A percentile compares a stretch with the other conserved stretches of the same genome.
phyloP scores from a whole-genome alignment of 1,139 yeast species.

The Geotrichum histeridarum region DNA sequence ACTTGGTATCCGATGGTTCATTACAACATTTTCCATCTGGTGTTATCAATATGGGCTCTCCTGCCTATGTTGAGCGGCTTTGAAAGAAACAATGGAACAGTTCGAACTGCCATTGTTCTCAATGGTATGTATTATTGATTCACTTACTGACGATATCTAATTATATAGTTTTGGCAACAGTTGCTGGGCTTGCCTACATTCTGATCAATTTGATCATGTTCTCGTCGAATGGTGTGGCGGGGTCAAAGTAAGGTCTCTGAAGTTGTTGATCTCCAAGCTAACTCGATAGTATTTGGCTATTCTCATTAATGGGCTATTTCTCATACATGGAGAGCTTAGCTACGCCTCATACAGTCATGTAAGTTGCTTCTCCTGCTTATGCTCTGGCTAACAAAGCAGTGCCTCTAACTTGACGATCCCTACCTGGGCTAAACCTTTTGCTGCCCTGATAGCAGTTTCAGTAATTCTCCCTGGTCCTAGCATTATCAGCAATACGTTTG shows the following conservation, averaged over 20 bases:
- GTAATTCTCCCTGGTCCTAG: constrained; percentile 56
- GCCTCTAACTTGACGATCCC: constrained; percentile 44
- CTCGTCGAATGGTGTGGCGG: constrained; percentile 45
- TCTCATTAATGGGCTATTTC: constrained; percentile 61
- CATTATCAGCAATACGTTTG: constrained; percentile 66
- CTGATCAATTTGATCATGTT: constrained; percentile 49
- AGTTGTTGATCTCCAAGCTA: background rate
- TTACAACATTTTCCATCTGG: constrained; percentile 54
- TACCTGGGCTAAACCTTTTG: constrained; percentile 56
- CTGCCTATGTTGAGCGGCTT: constrained; percentile 58
- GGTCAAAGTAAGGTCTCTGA: constrained; percentile 13
- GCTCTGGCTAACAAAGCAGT: constrained; percentile 13
- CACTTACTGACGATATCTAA: background rate
- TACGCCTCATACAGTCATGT: constrained; percentile 44
- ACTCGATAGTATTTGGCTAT: constrained; percentile 57
- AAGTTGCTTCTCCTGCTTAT: constrained; percentile 17
- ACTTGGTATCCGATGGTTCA: constrained; percentile 78
- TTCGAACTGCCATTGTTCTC: constrained; percentile 77
- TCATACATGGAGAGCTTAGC: constrained; percentile 55
- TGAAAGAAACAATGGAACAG: constrained; percentile 77
- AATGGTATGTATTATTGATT: constrained; percentile 36
- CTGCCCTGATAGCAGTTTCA: constrained; percentile 48
- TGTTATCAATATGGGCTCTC: constrained; percentile 56
- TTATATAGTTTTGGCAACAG: constrained; percentile 50
- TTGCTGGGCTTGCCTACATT: constrained; percentile 66